A percentile compares a stretch with the other conserved stretches of the same genome.
Evolutionary conservation across 139 green algal genomes (phyloP).

Genomic region (Asterochloris erici): DNA sequence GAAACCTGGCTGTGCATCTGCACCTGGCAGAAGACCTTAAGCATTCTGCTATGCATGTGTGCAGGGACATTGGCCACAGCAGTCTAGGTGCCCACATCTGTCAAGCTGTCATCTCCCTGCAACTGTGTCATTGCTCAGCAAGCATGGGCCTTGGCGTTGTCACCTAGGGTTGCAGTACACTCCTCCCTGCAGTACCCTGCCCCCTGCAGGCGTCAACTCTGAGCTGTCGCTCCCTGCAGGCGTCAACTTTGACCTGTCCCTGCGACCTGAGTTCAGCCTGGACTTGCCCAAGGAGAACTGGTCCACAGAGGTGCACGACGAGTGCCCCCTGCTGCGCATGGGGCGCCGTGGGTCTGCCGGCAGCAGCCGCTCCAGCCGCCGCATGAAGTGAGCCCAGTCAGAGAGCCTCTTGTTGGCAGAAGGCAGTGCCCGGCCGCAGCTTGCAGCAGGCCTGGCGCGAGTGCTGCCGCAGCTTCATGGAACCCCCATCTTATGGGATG

Average conservation of each 20-base stretch:
- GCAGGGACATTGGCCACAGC: no score
- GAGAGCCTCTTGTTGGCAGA: no score
- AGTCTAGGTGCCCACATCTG: no score
- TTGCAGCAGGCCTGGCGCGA: no score
- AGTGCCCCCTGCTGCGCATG: slow-evolving; percentile 47
- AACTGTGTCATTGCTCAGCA: neutral
- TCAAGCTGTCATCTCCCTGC: no score
- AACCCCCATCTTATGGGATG: no score
- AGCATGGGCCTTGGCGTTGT: neutral
- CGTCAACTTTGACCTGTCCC: slow-evolving; percentile 34
- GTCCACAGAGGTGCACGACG: slow-evolving; percentile 52
- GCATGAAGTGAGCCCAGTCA: neutral
- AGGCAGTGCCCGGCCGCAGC: no score
- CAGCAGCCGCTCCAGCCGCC: slow-evolving; percentile 12
- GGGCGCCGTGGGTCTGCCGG: slow-evolving; percentile 8
- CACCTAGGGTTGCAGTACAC: neutral
- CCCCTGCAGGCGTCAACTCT: slow-evolving; percentile 7
- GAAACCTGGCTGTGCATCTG: no score
- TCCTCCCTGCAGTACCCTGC: neutral
- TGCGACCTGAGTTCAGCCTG: slow-evolving; percentile 52
- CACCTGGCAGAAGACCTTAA: no score
- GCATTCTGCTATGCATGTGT: no score
- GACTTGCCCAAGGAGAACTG: slow-evolving; percentile 54
- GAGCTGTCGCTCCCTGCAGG: slow-evolving; percentile 36
- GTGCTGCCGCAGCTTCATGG: no score